These are phyloP conservation scores for Aspergillus pseudoglaucus DNA, from an alignment of 2,329 filamentous ascomycete species.

Conservation along the genomic window DNA sequence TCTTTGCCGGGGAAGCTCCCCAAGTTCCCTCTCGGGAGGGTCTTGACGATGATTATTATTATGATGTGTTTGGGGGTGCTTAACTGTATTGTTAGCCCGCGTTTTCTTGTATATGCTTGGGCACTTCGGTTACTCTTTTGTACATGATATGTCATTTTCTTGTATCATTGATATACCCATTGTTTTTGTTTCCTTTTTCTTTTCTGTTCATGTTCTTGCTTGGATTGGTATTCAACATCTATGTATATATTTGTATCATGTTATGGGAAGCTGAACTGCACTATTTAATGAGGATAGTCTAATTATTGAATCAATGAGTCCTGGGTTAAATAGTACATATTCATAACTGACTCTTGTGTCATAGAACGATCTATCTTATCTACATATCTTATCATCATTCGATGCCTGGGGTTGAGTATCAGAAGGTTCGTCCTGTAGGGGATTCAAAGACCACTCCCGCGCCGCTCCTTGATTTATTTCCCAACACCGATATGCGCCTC, in stretches of 20 bases:
- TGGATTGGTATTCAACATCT: background rate
- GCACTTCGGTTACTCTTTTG: background rate
- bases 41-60: slow-evolving; percentile 88
- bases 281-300: too few relatives aligned
- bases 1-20: slow-evolving; percentile 61
- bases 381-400: too few relatives aligned
- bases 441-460: too few relatives aligned
- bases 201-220: background rate
- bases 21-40: slow-evolving; percentile 75
- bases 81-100: slow-evolving; percentile 5
- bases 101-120: background rate
- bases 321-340: too few relatives aligned
- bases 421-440: too few relatives aligned
- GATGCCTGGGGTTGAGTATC: too few relatives aligned
- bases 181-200: background rate
- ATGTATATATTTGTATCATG: background rate
- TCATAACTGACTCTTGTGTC: too few relatives aligned
- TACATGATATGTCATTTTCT: slow-evolving; percentile 2
- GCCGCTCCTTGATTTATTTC: too few relatives aligned
- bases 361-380: too few relatives aligned
- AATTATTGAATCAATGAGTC: too few relatives aligned
- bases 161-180: background rate
- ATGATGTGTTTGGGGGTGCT: slow-evolving; percentile 58
- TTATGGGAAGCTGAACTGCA: too few relatives aligned
- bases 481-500: background rate